phyloP scores from a whole-genome alignment of 73 alveolate species.

The Paramecium pentaurelia region DNA sequence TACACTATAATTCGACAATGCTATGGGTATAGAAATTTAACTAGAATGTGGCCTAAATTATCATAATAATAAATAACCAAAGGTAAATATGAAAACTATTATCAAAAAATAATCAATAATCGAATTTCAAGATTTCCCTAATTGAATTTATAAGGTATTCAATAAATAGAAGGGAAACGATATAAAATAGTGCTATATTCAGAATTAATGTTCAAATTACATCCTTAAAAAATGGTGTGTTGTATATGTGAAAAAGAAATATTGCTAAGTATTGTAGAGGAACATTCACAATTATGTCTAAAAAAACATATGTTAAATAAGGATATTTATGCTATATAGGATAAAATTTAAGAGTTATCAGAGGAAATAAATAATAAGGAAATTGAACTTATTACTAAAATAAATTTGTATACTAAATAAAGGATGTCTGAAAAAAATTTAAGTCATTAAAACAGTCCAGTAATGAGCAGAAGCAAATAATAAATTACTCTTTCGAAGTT shows the following conservation, averaged over 20 bases:
- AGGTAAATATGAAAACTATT: not conserved
- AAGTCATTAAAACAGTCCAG: slow-evolving; percentile 43
- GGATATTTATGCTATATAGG: not conserved
- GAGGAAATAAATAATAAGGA: not conserved
- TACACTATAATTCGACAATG: not conserved
- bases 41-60: not conserved
- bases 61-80: not conserved
- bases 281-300: not conserved
- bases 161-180: slow-evolving; percentile 8
- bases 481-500: slow-evolving; percentile 15
- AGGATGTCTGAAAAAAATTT: not conserved
- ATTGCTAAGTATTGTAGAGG: not conserved
- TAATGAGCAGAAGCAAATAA: not conserved
- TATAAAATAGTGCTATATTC: slow-evolving; percentile 9
- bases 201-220: not conserved
- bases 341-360: not conserved
- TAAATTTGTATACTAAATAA: not conserved
- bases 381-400: slow-evolving; percentile 22
- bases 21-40: not conserved
- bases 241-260: slow-evolving; percentile 24
- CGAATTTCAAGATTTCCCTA: slow-evolving; percentile 8
- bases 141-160: not conserved
- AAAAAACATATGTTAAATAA: not conserved
- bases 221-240: slow-evolving; percentile 1
- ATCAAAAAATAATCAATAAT: slow-evolving; percentile 1